phyloP scores from a whole-genome alignment of 2,329 filamentous ascomycete species.

The Aspergillus fumigatiaffinis region DNA sequence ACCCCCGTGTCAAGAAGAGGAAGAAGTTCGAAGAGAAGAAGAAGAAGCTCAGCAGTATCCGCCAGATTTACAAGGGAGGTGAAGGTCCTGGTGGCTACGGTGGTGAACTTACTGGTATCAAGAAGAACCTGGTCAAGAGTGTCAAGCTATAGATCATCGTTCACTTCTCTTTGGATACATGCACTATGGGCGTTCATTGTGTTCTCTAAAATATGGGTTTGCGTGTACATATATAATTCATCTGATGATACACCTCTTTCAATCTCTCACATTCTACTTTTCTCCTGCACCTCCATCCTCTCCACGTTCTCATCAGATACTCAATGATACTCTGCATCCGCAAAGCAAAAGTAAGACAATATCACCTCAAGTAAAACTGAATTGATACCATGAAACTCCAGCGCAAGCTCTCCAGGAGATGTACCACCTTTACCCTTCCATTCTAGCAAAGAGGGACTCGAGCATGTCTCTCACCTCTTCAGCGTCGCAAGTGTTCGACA shows the following conservation, averaged over 20 bases:
- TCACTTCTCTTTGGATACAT: conserved; percentile 14
- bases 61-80: conserved; percentile 79
- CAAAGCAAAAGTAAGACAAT: too few species aligned
- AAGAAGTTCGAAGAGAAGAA: conserved; percentile 94
- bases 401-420: background rate
- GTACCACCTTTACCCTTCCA: background rate
- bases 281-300: background rate
- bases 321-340: background rate
- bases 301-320: background rate
- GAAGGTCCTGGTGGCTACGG: conserved; percentile 81
- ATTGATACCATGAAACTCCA: background rate
- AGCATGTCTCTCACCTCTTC: conserved; percentile 5
- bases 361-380: background rate
- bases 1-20: conserved; percentile 96
- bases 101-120: conserved; percentile 93
- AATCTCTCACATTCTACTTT: background rate
- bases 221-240: conserved; percentile 23
- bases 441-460: conserved; percentile 3
- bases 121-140: conserved; percentile 88
- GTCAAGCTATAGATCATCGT: conserved; percentile 65
- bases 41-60: conserved; percentile 91
- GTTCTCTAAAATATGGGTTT: conserved; percentile 17
- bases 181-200: conserved; percentile 14
- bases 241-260: conserved; percentile 2
- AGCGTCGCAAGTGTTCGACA: conserved; percentile 3